These are phyloP conservation scores for Nigrograna mackinnonii DNA, from an alignment of 2,329 filamentous ascomycete species.

Conservation along the genomic window DNA sequence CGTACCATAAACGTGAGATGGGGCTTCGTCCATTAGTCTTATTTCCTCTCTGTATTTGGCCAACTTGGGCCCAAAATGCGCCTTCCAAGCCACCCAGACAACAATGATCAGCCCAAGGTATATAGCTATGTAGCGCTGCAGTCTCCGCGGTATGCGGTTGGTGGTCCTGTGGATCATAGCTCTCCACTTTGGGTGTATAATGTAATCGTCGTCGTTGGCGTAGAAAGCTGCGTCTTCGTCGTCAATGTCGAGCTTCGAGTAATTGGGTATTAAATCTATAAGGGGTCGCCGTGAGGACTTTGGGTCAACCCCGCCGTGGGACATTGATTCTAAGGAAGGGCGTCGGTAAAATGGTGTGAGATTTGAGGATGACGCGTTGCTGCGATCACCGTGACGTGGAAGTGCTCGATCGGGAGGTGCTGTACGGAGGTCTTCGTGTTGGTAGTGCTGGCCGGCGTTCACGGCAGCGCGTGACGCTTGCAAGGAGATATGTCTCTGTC, in stretches of 20 bases:
- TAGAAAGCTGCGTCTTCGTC: slow-evolving; percentile 44
- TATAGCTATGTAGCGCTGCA: slow-evolving; percentile 40
- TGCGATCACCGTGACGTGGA: background rate
- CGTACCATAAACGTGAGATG: slow-evolving; percentile 44
- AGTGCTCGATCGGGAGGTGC: too few relatives aligned
- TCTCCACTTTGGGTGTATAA: slow-evolving; percentile 36
- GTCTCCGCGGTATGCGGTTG: slow-evolving; percentile 34
- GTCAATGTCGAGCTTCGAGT: slow-evolving; percentile 35
- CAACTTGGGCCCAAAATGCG: slow-evolving; percentile 40
- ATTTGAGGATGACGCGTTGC: background rate
- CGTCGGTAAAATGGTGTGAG: background rate
- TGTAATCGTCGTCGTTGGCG: slow-evolving; percentile 33
- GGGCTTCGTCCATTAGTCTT: slow-evolving; percentile 34
- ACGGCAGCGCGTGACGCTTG: too few relatives aligned
- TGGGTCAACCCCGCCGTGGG: slow-evolving; percentile 16
- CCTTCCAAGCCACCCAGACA: slow-evolving; percentile 39
- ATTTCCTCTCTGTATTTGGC: slow-evolving; percentile 36
- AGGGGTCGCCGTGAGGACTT: slow-evolving; percentile 22
- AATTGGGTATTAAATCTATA: slow-evolving; percentile 33
- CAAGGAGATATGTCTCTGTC: too few relatives aligned
- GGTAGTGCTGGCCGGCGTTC: too few relatives aligned
- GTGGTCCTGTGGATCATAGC: slow-evolving; percentile 23
- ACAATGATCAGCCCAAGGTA: slow-evolving; percentile 30
- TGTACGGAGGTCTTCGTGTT: too few relatives aligned
- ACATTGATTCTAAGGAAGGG: slow-evolving; percentile 19